phyloP scores from a whole-genome alignment of 176 grass and related monocot genomes.

The Thinopyrum elongatum region DNA sequence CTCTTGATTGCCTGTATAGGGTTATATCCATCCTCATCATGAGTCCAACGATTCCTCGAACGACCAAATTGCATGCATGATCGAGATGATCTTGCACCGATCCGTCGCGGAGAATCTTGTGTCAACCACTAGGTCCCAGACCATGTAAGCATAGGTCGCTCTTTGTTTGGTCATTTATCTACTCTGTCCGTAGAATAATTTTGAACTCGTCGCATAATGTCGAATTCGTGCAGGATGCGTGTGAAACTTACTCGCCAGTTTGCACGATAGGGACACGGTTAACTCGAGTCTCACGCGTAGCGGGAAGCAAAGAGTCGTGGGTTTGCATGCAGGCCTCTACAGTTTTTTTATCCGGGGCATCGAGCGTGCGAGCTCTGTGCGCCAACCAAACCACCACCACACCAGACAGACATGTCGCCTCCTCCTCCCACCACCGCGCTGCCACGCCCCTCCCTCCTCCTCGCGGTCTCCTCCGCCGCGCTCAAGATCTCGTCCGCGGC shows the following conservation, averaged over 20 bases:
- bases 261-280: neutral
- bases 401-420: neutral
- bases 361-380: slow-evolving; percentile 2
- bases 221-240: neutral
- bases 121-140: no score
- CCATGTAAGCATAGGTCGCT: no score
- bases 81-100: no score
- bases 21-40: no score
- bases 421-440: neutral
- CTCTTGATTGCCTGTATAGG: no score
- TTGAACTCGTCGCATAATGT: neutral
- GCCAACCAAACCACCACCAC: slow-evolving; percentile 37
- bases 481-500: neutral
- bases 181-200: no score
- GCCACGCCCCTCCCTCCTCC: neutral
- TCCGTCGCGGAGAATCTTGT: no score
- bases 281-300: neutral
- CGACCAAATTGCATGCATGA: no score
- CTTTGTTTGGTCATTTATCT: no score
- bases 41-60: no score
- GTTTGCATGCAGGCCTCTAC: neutral
- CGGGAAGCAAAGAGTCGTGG: neutral
- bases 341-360: slow-evolving; percentile 1
- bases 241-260: neutral
- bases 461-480: neutral